Evolutionary conservation across 2,329 filamentous ascomycete species (phyloP).

Genomic region (Fusarium camptoceras): DNA sequence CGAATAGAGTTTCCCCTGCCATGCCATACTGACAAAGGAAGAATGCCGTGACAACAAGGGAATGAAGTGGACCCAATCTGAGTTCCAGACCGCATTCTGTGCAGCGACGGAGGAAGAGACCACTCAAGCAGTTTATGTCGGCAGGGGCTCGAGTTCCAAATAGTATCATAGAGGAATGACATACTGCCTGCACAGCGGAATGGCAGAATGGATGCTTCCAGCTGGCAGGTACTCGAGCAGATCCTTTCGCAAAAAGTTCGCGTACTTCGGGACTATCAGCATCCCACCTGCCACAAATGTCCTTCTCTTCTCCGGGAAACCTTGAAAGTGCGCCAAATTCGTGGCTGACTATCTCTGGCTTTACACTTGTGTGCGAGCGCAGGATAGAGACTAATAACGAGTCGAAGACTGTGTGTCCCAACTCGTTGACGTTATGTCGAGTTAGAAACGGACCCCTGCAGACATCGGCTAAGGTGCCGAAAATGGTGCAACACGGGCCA

Average conservation of each 20-base stretch:
- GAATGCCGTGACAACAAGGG: conserved; percentile 12
- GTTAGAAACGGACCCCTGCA: fast-evolving
- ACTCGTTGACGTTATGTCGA: conserved; percentile 1
- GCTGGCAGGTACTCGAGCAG: conserved; percentile 1
- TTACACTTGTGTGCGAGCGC: conserved; percentile 11
- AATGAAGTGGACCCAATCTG: conserved; percentile 10
- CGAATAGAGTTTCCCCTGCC: conserved; percentile 29
- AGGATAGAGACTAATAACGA: background rate
- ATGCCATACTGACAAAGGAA: conserved; percentile 12
- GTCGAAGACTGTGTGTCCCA: conserved; percentile 20
- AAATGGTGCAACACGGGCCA: background rate
- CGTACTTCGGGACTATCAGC: background rate
- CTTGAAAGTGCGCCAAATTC: background rate
- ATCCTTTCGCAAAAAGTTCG: conserved; percentile 4
- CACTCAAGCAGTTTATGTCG: conserved; percentile 7
- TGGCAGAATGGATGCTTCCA: conserved; percentile 34
- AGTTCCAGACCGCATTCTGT: conserved; percentile 20
- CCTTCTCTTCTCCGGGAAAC: conserved; percentile 27
- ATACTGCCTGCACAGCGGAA: conserved; percentile 15
- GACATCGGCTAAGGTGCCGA: background rate
- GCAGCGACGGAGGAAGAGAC: conserved; percentile 18
- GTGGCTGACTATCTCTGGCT: background rate
- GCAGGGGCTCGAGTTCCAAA: background rate
- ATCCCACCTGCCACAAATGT: conserved; percentile 33
- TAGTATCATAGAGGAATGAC: background rate